Base-by-base conservation (phyloP, 2,329 filamentous ascomycete species). In the Monilinia fructicola region DNA sequence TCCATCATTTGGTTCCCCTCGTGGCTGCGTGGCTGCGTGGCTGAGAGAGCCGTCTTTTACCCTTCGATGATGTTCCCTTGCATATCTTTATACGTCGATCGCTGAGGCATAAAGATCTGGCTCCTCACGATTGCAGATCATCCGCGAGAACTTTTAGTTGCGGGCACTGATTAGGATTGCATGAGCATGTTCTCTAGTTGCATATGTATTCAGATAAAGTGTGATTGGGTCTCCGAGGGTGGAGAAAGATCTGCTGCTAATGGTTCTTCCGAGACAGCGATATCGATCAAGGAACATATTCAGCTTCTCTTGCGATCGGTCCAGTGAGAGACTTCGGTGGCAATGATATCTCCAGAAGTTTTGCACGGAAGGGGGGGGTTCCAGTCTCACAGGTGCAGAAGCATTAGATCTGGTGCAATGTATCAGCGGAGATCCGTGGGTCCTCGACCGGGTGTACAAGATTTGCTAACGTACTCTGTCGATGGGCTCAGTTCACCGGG, bases 121-220 rank as follows among this genome's bases (percentile, higher is more conserved):
- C 35, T 48, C 26, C 56, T 50, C 44, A 14, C 58, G 28, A 60
- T n/a, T 38, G 44, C 44, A 50, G n/a, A 60, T 60, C 58, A 50
- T 44, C n/a, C 6, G 28, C 28, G 21, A 38, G 44, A 60, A 38
- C 18, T 11, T 11, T 38, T 35, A 16, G 18, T 60, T 7, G 5
- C 53, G 53, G 31, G 9, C 21, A 14, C 11, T 54, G 48, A 28
- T 28, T 28, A 26, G 2, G n/a, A 52, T 38, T 54, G 16, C 58
- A 50, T 44, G 44, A 38, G 23, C 28, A 1, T 38, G 14, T 60
- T 60, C 44, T 60, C 58, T 60, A 60, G 58, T 50, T 60, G 58
- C 58, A 60, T 48, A 50, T 60, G 58, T 50, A 38, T 38, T 12
- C 28, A 38, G 58, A 50, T 60, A 26, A 18, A 60, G 28, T 12